Evolutionary conservation across 2,329 filamentous ascomycete species (phyloP), one percentile per base, ranked within the genome.

Genomic region (Epichloe amarillans): DNA sequence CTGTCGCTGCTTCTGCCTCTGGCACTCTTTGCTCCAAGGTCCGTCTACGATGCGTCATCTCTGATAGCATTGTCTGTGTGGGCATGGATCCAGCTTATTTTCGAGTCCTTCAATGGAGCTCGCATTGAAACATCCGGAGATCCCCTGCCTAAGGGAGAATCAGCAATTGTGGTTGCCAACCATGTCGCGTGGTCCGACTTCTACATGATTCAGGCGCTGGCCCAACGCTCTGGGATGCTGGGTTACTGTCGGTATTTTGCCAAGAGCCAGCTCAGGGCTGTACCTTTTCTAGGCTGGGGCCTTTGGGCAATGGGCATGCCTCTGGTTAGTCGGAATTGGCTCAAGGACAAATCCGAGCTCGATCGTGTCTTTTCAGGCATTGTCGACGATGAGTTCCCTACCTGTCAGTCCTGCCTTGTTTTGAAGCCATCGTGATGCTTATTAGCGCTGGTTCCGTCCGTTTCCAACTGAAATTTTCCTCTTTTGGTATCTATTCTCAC

Each of bases 251-350:
- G 77, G 30, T 83, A 79, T 69, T 82, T 83, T 60, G 75, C 78
- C 51, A 83, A 82, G 64, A 71, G 73, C 52, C 72, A 80, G 61
- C 68, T 83, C 52, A 72, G 72, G 53, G 70, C 72, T 64, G 74
- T 83, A 12, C 79, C 79, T 4, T 76, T 83, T 53, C 67, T 82
- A 7, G 79, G 79, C 17, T 82, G 79, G 79, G 80, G 77, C 2
- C 67, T 83, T 36, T 81, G 77, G 78, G 78, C 74, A 3, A 79
- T 82, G 71, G 77, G 78, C 2, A 81, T 83, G 76, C 79, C 79
- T 6, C 69, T 83, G 64, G 77, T 82, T 21, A 79, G 71, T 58
- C 67, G 79, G 49, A 74, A 76, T 50, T 83, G 80, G 79, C 70
- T 72, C 57, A 69, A 68, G 52, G 79, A 83, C 61, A 69, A 71